These are phyloP conservation scores for Mycena sp. DNA, from an alignment of 1,284 basidiomycete species.

Conservation along the genomic window DNA sequence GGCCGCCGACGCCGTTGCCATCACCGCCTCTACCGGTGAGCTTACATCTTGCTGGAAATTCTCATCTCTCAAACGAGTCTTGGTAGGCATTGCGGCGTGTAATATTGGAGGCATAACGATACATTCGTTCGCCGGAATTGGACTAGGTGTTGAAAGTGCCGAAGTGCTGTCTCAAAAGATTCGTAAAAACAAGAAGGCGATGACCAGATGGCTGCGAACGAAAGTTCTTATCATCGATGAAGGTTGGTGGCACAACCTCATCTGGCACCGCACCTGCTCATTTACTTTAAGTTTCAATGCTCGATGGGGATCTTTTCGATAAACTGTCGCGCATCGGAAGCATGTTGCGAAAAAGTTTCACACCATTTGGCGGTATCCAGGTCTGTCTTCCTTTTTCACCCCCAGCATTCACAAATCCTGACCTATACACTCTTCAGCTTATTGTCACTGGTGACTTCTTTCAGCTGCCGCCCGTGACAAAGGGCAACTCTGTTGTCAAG, in stretches of 20 bases:
- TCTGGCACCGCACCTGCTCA: background rate
- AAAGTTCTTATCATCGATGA: constrained; percentile 94
- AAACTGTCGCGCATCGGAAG: constrained; percentile 77
- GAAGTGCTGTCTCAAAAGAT: constrained; percentile 76
- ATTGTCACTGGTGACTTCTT: constrained; percentile 96
- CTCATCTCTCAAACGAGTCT: background rate
- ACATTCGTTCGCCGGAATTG: constrained; percentile 95
- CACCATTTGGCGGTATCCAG: constrained; percentile 94
- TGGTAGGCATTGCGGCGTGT: constrained; percentile 87
- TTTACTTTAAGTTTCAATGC: constrained; percentile 85
- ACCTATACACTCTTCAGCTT: constrained; percentile 56
- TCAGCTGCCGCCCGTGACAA: constrained; percentile 90
- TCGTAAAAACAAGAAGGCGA: constrained; percentile 73
- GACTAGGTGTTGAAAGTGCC: constrained; percentile 78
- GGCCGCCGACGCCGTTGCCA: constrained; percentile 74
- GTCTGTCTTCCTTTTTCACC: background rate
- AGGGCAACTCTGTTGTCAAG: constrained; percentile 43
- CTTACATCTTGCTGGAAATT: background rate
- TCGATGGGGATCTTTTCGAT: constrained; percentile 92
- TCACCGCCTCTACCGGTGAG: constrained; percentile 90
- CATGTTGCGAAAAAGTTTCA: constrained; percentile 65
- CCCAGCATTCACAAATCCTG: background rate
- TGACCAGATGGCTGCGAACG: constrained; percentile 74
- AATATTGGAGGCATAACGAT: constrained; percentile 94
- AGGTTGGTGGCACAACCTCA: constrained; percentile 56